Conservation (phyloP, 129 eudicot species). For the Silybum marianum region DNA sequence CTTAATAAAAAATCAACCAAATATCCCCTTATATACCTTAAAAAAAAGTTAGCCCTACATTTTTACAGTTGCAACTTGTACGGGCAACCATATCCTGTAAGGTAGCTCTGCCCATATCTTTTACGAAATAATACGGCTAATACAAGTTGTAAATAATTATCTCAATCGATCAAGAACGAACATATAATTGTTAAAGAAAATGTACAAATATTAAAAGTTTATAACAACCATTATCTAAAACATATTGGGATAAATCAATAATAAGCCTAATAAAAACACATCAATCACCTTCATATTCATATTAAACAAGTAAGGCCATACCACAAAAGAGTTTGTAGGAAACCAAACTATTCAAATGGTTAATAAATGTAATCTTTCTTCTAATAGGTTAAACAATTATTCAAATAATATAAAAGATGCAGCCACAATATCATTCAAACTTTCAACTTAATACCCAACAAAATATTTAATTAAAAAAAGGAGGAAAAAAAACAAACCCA, state of each 20-base stretch:
- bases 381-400: slow-evolving; percentile 17
- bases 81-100: no score
- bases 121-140: no score
- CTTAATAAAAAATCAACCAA: no score
- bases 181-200: no score
- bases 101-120: no score
- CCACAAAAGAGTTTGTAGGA: slow-evolving; percentile 27
- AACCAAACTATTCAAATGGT: slow-evolving; percentile 19
- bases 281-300: slow-evolving; percentile 24
- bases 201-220: background rate
- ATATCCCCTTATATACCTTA: no score
- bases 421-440: slow-evolving; percentile 19
- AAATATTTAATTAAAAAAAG: slow-evolving; percentile 11
- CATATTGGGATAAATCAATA: background rate
- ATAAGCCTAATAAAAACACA: slow-evolving; percentile 18
- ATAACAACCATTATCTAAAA: slow-evolving; percentile 4
- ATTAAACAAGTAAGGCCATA: slow-evolving; percentile 19
- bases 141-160: no score
- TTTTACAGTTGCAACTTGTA: no score
- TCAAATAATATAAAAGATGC: background rate
- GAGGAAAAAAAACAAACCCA: slow-evolving; percentile 1
- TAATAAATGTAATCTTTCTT: slow-evolving; percentile 19
- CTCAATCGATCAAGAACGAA: no score
- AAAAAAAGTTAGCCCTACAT: no score
- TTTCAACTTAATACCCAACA: slow-evolving; percentile 23